phyloP scores from a whole-genome alignment of 169 alveolate genomes.

The Plasmodium sp. region DNA sequence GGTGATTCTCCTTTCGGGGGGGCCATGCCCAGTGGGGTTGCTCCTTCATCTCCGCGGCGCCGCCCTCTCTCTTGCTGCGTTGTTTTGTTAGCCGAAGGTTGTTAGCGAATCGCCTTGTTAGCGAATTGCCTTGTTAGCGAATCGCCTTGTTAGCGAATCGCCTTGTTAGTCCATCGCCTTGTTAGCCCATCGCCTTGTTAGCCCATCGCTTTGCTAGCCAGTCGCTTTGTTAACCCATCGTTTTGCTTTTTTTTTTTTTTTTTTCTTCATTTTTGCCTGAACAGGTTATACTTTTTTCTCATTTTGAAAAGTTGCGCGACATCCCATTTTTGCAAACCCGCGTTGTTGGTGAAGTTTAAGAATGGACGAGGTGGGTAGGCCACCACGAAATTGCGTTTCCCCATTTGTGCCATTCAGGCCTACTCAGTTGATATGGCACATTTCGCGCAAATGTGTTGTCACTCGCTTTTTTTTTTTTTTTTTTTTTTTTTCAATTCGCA shows the following conservation, averaged over 20 bases:
- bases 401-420: background rate
- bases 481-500: background rate
- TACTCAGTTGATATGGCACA: background rate
- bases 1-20: background rate
- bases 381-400: background rate
- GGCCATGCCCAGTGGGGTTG: background rate
- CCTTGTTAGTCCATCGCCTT: too few relatives aligned
- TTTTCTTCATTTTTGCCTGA: background rate
- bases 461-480: background rate
- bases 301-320: background rate
- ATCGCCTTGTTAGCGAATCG: too few relatives aligned
- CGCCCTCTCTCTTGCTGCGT: background rate
- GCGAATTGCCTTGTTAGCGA: too few relatives aligned
- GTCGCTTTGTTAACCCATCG: background rate
- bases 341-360: background rate
- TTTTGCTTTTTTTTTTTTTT: background rate
- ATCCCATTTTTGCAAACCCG: background rate
- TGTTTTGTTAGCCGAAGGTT: background rate
- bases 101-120: too few relatives aligned
- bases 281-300: background rate
- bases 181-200: too few relatives aligned
- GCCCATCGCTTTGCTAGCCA: background rate
- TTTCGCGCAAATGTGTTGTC: background rate
- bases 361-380: background rate
- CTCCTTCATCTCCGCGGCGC: background rate